Base-by-base conservation (phyloP, 2,329 filamentous ascomycete genomes). In the Penicillium decumbens region DNA sequence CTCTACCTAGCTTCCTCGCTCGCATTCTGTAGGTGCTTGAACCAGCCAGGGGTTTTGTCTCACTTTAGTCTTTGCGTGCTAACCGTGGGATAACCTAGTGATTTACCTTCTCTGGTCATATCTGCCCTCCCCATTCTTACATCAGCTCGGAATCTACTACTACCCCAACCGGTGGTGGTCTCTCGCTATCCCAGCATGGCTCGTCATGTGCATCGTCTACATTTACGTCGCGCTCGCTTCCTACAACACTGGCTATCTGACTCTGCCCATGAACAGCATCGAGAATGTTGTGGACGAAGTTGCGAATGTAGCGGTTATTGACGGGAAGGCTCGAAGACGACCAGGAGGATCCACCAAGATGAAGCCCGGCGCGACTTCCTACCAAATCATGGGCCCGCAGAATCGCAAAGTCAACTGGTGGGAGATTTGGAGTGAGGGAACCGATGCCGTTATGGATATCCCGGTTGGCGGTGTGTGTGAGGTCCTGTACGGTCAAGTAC, bases 161-260 rank as follows among this genome's bases (percentile, higher is more conserved):
- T 98, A 96, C 64, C 93, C 93, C 1, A 90, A 96, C 69, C 83
- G 93, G 41, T 98, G 93, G 93, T 98, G 93, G 93, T 89, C 88
- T 41, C 80, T 98, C 18, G 93, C 93, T 1, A 83, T 96, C 12
- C 93, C 93, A 0, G 85, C 88, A 5, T 97, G 90, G 76, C 76
- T 96, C 28, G 91, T 96, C 47, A 91, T 93, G 80, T 74, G 85
- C 40, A 77, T 97, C 29, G 80, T 93, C 24, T 98, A 95, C 73
- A 95, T 96, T 56, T 98, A 95, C 72, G 84, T 95, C 8, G 93
- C 93, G 35, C 81, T 98, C 30, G 90, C 91, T 41, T 80, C 82
- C 41, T 97, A 95, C 71, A 98, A 98, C 69, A 87, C 87, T 0
- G 88, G 89, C 61, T 88, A 92, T 54, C 72, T 98, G 63, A 98